Evolutionary conservation across 2,329 filamentous ascomycete species (phyloP), one percentile per base, ranked within the genome.

Genomic region (Trichoderma simmonsii): DNA sequence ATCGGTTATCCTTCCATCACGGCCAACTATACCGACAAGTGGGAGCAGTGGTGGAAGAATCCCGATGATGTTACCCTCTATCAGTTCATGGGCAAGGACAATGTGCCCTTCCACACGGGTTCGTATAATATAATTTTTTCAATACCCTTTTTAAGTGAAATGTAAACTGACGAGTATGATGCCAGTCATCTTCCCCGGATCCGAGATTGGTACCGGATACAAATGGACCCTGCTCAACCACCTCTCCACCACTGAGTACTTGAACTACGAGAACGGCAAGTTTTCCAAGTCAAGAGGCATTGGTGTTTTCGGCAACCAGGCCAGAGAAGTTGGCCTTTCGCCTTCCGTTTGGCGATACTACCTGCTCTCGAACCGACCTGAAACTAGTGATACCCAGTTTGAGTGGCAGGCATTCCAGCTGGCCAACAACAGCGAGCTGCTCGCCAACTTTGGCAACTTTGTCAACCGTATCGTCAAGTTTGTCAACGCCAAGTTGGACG

Each of bases 1-100:
- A 96, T 97, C 78, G 95, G 95, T 24, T 98, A 98, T 80, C 91
- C 94, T n/a, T 97, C 94, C 2, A 98, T 98, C 76, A 97, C 95
- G 1, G 93, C 93, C 75, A 94, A 90, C 77, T 97, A 97, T 81
- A 97, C 94, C 6, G 86, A 89, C 70, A 87, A 97, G 74, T 98
- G 95, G 95, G 91, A 97, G 84, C 88, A 93, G 79, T 98, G 95
- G 95, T 98, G 95, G 95, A 91, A 92, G 79, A 92, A 97, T 80
- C 93, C 94, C 0, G 91, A 97, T 59, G 87, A 97, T 39, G 94
- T 98, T 62, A 89, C 92, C 79, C 88, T 98, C 14, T 97, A 96
- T 82, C 95, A 98, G 83, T 97, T 98, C 86, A 93, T 97, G 89
- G 95, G 95, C 83, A 98, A 97, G 79, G 82, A 85, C 77, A 83